Evolutionary conservation across 176 grass and related monocot species (phyloP), one percentile per base, ranked within the genome.

Genomic region (Oryza meyeriana): DNA sequence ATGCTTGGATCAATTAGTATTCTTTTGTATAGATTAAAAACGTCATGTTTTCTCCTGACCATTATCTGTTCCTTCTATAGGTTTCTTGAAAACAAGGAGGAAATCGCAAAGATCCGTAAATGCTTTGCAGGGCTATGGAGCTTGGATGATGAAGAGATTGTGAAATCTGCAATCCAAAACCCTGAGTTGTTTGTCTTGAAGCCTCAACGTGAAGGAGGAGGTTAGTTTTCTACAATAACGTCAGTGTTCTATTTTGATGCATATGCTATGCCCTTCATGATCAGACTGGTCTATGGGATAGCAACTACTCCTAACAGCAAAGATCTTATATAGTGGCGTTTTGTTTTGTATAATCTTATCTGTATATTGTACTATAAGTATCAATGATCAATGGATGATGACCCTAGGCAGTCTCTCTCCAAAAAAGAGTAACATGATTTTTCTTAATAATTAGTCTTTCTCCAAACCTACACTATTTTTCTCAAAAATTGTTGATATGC

Each of bases 51-150:
- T 88, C 2, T 75, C 24, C 20, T 69, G 75, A 41, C 16, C 55
- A 70, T 64, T 34, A 45, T 88, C 83, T 72, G 5, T 33, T 66
- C 8, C 71, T 70, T 84, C 63, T 74, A 33, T 78, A 98, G 95
- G 81, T 98, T 94, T 44, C 52, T 98, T 76, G 90, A 93, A 50
- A 89, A 86, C 71, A 83, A 93, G 58, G 86, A 94, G 87, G 89
- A 90, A 29, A 85, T 91, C 79, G 82, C 76, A 65, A 89, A 87
- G 77, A 77, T 98, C 61, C 84, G 84, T 35, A 91, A 98, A 82
- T 94, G 95, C 64, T 98, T 98, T 91, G 95, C 95, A 67, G 95
- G 95, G 18, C 52, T 98, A 69, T 98, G 95, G 95, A 98, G 95
- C 85, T 93, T 98, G 84, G 92, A 98, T 82, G 88, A 95, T 78